Base-by-base conservation (phyloP, 495 filamentous ascomycete species). In the Chaetomium tenue region DNA sequence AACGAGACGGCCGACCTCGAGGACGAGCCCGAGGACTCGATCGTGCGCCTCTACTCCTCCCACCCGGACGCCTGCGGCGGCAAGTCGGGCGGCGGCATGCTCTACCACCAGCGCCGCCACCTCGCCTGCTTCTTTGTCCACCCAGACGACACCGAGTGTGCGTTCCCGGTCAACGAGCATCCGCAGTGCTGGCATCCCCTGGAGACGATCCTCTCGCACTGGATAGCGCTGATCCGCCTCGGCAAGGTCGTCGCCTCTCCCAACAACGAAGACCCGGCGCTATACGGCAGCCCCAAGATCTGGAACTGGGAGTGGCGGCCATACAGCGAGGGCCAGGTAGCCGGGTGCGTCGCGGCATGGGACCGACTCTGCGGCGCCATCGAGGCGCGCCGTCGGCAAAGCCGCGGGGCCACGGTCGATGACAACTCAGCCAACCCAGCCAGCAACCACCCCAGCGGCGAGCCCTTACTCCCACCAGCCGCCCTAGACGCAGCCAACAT, bases 281-380 rank as follows among this genome's bases (percentile, higher is more conserved):
- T 61, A 18, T 61, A 42, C 48, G 48, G 37, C 48, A 15, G 30
- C 33, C 20, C 11, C 20, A 61, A 61, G 48, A 28, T 61, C 37
- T 48, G 59, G 23, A 25, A 18, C 6, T 61, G 59, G 59, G 48
- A 61, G 48, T 61, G 59, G 59, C 59, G 59, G 22, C 59, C 59
- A 3, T 61, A 61, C n/a, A 7, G 46, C 59, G n/a, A 61, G 12
- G 47, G 18, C 46, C 59, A 61, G 47, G 16, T 39, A 23, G 46
- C 59, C 0, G 18, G 12, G 4, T 61, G 59, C 47, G 46, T 61
- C 59, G 48, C 28, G 47, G 59, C 59, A 26, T 52, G 59, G 59
- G 47, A 61, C 18, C 28, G 30, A 33, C 48, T 60, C 15, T 60
- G 58, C 20, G 25, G 5, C 42, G 44, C 42, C 25, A 60, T 60